Evolutionary conservation across 169 alveolate species (phyloP).

Genomic region (Blepharisma undulans): DNA sequence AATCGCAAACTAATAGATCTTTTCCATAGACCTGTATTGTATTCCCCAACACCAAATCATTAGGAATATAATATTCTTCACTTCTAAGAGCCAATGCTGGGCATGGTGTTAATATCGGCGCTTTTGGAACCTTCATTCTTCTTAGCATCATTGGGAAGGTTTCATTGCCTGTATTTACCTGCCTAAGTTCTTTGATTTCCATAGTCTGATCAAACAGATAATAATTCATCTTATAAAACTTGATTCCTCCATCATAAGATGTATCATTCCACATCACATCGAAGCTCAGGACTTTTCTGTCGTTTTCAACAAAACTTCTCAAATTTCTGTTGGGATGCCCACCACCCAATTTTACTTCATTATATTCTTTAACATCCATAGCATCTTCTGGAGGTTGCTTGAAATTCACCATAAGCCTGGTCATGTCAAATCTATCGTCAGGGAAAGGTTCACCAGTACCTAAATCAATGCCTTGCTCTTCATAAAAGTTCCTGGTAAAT

Average conservation of each 20-base stretch:
- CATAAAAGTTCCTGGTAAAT: conserved; percentile 81
- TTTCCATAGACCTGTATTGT: conserved; percentile 73
- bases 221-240: conserved; percentile 72
- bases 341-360: conserved; percentile 87
- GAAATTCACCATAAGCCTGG: conserved; percentile 70
- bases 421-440: conserved; percentile 71
- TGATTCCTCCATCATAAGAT: conserved; percentile 81
- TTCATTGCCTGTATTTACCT: conserved; percentile 75
- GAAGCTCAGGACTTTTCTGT: conserved; percentile 85
- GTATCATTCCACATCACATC: conserved; percentile 77
- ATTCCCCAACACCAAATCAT: conserved; percentile 76
- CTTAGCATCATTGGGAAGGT: conserved; percentile 82
- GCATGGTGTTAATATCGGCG: conserved; percentile 80
- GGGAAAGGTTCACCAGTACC: conserved; percentile 70
- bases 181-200: conserved; percentile 82
- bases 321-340: conserved; percentile 86
- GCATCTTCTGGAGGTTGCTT: conserved; percentile 71
- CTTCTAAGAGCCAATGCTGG: conserved; percentile 83
- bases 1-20: conserved; percentile 70
- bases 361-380: conserved; percentile 82
- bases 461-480: conserved; percentile 69
- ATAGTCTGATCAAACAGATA: conserved; percentile 78
- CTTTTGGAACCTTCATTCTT: conserved; percentile 81
- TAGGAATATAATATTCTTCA: conserved; percentile 80
- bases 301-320: conserved; percentile 80